phyloP scores from a whole-genome alignment of 1,139 yeast species.

The Yamadazyma aaseri region DNA sequence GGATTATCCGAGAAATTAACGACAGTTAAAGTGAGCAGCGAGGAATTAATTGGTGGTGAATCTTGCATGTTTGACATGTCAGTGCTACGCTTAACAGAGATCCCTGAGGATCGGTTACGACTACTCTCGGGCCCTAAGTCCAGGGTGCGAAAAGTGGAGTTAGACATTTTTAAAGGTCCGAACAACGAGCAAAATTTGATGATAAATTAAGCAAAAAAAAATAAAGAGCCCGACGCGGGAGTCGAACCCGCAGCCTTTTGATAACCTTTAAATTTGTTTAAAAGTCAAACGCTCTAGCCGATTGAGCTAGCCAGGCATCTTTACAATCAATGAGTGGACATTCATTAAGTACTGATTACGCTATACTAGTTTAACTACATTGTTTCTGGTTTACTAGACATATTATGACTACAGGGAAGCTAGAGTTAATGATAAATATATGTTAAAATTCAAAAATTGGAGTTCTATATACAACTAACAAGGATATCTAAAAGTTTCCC shows the following conservation, averaged over 20 bases:
- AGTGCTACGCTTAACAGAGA: no score
- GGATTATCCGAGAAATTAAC: no score
- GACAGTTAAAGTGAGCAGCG: no score
- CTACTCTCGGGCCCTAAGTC: background rate
- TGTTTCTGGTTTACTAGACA: no score
- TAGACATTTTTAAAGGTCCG: no score
- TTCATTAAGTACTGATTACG: background rate
- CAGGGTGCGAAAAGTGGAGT: constrained; percentile 3
- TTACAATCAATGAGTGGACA: background rate
- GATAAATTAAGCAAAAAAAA: constrained; percentile 5
- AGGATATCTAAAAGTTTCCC: constrained; percentile 2
- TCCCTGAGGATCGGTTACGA: no score
- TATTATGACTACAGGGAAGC: no score
- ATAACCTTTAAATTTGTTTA: constrained; percentile 8
- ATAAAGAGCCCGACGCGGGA: constrained; percentile 15
- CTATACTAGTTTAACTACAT: no score
- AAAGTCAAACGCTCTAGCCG: constrained; percentile 16
- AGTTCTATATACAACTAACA: no score
- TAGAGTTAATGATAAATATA: no score
- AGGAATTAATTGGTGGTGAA: background rate
- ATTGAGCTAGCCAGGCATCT: constrained; percentile 15
- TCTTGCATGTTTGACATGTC: background rate
- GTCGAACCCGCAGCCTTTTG: constrained; percentile 15
- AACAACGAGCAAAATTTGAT: no score
- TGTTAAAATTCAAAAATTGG: no score